Base-by-base conservation (phyloP, 23 red algal genomes). In the Agarophyton chilense region DNA sequence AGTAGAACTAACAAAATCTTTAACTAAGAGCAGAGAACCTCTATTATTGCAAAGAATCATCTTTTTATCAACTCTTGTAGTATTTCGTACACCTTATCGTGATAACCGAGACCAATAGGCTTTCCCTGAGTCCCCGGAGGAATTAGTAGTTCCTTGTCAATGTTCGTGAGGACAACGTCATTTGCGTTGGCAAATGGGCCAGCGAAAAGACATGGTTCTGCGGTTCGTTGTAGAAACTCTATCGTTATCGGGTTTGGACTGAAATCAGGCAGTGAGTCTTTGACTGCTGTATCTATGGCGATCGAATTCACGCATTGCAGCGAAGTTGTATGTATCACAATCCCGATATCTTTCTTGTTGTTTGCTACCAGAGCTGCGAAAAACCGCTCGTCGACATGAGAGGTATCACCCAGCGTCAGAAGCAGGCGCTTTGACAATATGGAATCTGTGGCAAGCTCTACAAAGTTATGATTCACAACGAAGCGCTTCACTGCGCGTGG, bases 351-450 rank as follows among this genome's bases (percentile, higher is more conserved):
- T 14, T 18, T 17, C 14, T 55, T 58, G 18, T 60, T 58, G n/a
- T 72, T 77, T 26, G 85, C 85, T 10, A 63, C 35, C 21, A 89
- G 53, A 41, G 85, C 53, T 13, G 61, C 71, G 52, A 89, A 89
- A 66, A 89, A 89, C 33, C 72, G 85, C 58, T 89, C 67, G 29
- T 62, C 53, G 10, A 89, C 85, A 52, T 89, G 85, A 42, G 29
- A 21, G 29, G 85, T 72, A 29, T 89, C 85, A 1, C 71, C 85
- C 14, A 89, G 68, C 16, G 73, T 55, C 53, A 89, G 11, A 2
- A 89, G 68, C 51, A 89, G 22, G 26, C 72, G 85, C 39, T 89
- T 89, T 38, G 85, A 78, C 6, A 62, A 31, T 1, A 78, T 66
- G 22, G 85, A 89, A 65, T 89, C 85, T 10, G 58, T 35, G 54